Percentiles rank a stretch among this genome's conserved stretches.
Conservation (phyloP, 495 filamentous ascomycete species). For the Penicillium waksmanii region DNA sequence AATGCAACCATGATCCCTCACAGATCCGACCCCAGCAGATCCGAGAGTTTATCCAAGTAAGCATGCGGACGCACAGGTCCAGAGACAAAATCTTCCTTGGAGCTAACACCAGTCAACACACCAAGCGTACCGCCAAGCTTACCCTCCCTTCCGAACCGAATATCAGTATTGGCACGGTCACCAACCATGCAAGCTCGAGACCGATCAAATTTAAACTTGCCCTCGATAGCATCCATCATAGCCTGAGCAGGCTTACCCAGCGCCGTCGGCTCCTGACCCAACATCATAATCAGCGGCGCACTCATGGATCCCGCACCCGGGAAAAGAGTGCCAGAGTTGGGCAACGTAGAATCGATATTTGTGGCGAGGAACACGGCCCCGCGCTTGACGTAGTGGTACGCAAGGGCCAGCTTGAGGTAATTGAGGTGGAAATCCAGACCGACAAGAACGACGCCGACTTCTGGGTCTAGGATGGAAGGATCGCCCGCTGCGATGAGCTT, state of each 20-base stretch:
- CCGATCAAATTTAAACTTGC: constrained; percentile 87
- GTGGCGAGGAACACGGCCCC: constrained; percentile 93
- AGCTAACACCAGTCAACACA: constrained; percentile 88
- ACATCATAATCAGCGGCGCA: constrained; percentile 78
- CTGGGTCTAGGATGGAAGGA: constrained; percentile 71
- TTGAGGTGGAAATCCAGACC: constrained; percentile 93
- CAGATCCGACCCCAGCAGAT: constrained; percentile 55
- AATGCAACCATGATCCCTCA: constrained; percentile 11
- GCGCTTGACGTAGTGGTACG: constrained; percentile 78
- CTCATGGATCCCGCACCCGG: constrained; percentile 87
- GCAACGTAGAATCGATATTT: constrained; percentile 87
- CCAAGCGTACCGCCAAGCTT: constrained; percentile 87
- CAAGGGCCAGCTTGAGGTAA: constrained; percentile 86
- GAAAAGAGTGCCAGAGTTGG: constrained; percentile 78
- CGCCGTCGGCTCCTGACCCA: constrained; percentile 66
- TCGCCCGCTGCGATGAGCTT: constrained; percentile 70
- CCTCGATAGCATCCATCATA: constrained; percentile 99
- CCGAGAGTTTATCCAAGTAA: constrained; percentile 81
- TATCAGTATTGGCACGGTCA: constrained; percentile 93
- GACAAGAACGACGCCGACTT: constrained; percentile 85
- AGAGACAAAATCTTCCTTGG: constrained; percentile 78
- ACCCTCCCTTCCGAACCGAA: constrained; percentile 91
- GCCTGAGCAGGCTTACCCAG: constrained; percentile 95
- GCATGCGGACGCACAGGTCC: constrained; percentile 70
- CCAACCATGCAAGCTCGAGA: constrained; percentile 93